A percentile compares a stretch with the other conserved stretches of the same genome.
phyloP scores from a whole-genome alignment of 164 flowering plant genomes.

The Liriodendron chinense region DNA sequence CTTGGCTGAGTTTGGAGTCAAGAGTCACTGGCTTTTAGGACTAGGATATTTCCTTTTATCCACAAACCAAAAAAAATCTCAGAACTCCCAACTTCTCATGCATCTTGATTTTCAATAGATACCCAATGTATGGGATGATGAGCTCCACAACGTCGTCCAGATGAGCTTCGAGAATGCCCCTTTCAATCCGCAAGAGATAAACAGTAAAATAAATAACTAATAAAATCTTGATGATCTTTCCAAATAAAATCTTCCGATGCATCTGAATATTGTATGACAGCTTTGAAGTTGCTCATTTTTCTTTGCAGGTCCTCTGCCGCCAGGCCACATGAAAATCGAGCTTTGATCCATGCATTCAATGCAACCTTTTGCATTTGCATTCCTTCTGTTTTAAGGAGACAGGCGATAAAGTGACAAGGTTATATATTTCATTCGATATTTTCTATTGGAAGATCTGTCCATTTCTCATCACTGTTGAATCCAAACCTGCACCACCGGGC shows the following conservation, averaged over 20 bases:
- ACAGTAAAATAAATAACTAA: constrained; percentile 35
- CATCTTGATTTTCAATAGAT: constrained; percentile 30
- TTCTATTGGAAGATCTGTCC: neutral
- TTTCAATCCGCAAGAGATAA: constrained; percentile 41
- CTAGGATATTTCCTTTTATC: no score
- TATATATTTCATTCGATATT: neutral
- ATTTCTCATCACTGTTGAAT: neutral
- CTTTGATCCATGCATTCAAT: constrained; percentile 24
- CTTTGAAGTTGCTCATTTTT: neutral
- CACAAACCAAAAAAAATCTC: neutral
- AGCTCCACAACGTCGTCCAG: constrained; percentile 73
- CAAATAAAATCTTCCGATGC: neutral
- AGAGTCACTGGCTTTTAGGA: no score
- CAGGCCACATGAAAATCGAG: constrained; percentile 61
- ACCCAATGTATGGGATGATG: constrained; percentile 74
- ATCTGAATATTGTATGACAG: neutral
- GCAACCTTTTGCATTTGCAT: constrained; percentile 1
- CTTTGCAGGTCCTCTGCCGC: constrained; percentile 43
- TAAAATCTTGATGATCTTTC: neutral
- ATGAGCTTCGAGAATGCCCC: constrained; percentile 52
- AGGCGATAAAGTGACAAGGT: neutral
- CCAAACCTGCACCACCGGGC: neutral
- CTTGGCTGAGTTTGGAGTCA: no score
- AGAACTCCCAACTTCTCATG: neutral
- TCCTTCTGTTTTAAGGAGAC: neutral